A percentile compares a stretch with the other conserved stretches of the same genome.
Evolutionary conservation across 306 rosid species (phyloP).

Genomic region (Ormosia emarginata): DNA sequence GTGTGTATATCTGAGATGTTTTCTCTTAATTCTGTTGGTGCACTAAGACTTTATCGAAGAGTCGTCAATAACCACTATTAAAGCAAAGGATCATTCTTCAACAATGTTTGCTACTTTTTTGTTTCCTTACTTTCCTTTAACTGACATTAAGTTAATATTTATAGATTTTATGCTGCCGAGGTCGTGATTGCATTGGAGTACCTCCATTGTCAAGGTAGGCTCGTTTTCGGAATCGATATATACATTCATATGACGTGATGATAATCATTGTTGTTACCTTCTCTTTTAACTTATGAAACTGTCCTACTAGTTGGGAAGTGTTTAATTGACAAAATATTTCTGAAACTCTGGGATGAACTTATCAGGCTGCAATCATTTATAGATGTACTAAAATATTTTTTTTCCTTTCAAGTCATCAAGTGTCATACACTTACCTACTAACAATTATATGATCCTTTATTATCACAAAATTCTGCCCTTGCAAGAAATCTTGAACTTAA

Average conservation of each 20-base stretch:
- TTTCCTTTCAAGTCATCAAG: neutral
- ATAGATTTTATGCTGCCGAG: constrained; percentile 89
- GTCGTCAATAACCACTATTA: neutral
- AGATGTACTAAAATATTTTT: neutral
- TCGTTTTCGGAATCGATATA: neutral
- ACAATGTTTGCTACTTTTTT: neutral
- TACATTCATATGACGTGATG: neutral
- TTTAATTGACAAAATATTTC: neutral
- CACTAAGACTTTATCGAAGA: neutral
- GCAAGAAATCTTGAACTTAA: neutral
- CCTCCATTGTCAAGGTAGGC: constrained; percentile 92
- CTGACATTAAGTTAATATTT: constrained; percentile 19
- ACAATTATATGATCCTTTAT: neutral
- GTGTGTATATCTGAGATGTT: too few relatives aligned
- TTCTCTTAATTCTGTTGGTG: too few relatives aligned
- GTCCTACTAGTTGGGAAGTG: neutral
- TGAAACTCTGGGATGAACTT: neutral
- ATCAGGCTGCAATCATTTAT: neutral
- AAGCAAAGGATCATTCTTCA: neutral
- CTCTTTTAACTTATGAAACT: neutral
- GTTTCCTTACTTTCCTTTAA: constrained; percentile 2
- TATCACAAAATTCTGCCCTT: neutral
- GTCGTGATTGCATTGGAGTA: constrained; percentile 90
- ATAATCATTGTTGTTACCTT: neutral
- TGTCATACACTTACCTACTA: neutral